Conservation (phyloP, 148 eudicot genomes). For the Dianthus caryophyllus region DNA sequence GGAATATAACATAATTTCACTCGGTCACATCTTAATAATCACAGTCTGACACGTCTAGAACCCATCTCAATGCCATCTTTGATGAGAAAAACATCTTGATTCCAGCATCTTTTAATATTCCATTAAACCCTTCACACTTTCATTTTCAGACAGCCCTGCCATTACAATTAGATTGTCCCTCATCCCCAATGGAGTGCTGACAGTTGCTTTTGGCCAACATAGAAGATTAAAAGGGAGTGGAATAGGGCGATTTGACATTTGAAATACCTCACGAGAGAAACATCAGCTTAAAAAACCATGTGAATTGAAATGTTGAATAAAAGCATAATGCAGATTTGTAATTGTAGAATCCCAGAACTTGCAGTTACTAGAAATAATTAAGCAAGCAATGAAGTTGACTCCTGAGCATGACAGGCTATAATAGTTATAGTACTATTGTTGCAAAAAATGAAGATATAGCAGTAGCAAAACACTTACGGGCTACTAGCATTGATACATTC, state of each 20-base stretch:
- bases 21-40: background rate
- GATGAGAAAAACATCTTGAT: background rate
- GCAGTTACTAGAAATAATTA: background rate
- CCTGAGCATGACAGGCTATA: no score
- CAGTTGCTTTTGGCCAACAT: background rate
- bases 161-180: background rate
- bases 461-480: slow-evolving; percentile 43
- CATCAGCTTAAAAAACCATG: background rate
- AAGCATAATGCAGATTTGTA: background rate
- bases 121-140: no score
- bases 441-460: background rate
- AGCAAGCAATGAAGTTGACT: background rate
- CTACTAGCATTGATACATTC: slow-evolving; percentile 27
- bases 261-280: background rate
- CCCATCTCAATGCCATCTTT: background rate
- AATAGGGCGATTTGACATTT: background rate
- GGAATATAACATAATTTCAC: background rate
- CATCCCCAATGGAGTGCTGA: background rate
- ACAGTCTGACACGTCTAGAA: background rate
- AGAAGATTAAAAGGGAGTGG: background rate
- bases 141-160: no score
- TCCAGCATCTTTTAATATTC: background rate
- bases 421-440: no score
- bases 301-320: background rate
- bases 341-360: background rate